phyloP scores from a whole-genome alignment of 2,329 filamentous ascomycete species.

The Hymenoscyphus repandus region DNA sequence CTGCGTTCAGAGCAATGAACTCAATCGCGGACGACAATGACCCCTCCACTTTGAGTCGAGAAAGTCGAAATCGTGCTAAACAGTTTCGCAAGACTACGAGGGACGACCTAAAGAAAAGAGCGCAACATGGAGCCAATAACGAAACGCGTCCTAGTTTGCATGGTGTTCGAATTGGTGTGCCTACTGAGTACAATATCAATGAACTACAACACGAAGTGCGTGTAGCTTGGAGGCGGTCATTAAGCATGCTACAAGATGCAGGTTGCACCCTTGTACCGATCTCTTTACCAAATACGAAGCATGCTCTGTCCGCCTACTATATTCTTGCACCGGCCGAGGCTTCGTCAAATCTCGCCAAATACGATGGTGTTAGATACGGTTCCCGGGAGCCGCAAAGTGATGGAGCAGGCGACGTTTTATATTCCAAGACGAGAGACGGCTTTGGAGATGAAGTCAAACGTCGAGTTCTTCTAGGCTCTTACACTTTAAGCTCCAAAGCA shows the following conservation, averaged over 20 bases:
- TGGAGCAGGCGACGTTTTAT: conserved; percentile 60
- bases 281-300: conserved; percentile 75
- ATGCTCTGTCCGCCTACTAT: conserved; percentile 90
- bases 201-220: conserved; percentile 70
- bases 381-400: conserved; percentile 36
- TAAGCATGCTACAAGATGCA: conserved; percentile 52
- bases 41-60: conserved; percentile 50
- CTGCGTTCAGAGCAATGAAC: conserved; percentile 23
- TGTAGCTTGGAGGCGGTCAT: conserved; percentile 60
- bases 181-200: conserved; percentile 79
- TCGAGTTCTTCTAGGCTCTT: conserved; percentile 83
- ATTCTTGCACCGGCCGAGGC: conserved; percentile 92
- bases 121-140: neutral
- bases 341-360: conserved; percentile 92
- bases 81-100: neutral
- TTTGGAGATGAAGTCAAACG: conserved; percentile 84
- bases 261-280: conserved; percentile 72
- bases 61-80: conserved; percentile 35
- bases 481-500: conserved; percentile 81
- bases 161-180: conserved; percentile 47
- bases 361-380: conserved; percentile 94
- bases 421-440: conserved; percentile 65
- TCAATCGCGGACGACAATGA: conserved; percentile 19
- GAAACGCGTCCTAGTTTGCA: neutral
- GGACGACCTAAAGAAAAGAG: neutral